Percentiles rank a stretch among this genome's conserved stretches.
These are phyloP conservation scores for Trichocladium uniseriatum DNA, from an alignment of 495 filamentous ascomycete genomes.

Conservation along the genomic window DNA sequence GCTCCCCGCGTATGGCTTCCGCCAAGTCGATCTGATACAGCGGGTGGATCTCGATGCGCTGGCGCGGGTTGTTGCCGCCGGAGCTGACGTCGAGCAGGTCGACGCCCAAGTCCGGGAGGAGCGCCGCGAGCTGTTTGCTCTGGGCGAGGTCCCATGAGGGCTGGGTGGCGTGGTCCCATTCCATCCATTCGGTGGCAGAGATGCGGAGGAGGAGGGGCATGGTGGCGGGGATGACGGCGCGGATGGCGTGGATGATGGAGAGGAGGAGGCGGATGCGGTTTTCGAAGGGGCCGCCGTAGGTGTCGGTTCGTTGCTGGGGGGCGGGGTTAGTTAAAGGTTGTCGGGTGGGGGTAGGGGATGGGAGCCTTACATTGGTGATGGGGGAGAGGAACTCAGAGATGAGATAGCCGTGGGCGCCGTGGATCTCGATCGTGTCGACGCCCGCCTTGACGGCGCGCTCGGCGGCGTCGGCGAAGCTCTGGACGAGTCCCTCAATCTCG, in stretches of 20 bases:
- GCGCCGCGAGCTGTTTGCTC: constrained; percentile 51
- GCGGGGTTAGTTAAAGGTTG: background rate
- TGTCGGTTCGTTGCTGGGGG: constrained; percentile 37
- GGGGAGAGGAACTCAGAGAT: constrained; percentile 55
- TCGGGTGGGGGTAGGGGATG: background rate
- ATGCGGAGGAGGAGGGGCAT: constrained; percentile 63
- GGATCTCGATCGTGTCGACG: constrained; percentile 59
- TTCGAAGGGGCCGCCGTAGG: constrained; percentile 49
- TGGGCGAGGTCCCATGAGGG: constrained; percentile 58
- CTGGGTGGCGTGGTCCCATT: constrained; percentile 28
- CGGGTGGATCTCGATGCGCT: constrained; percentile 47
- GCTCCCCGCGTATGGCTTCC: constrained; percentile 45
- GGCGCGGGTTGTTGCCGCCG: constrained; percentile 53
- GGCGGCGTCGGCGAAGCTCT: constrained; percentile 52
- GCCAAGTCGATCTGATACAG: constrained; percentile 60
- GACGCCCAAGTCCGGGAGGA: constrained; percentile 55
- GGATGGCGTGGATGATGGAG: constrained; percentile 38
- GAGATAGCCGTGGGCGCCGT: constrained; percentile 57
- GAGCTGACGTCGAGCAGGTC: constrained; percentile 71
- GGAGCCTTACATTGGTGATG: constrained; percentile 39
- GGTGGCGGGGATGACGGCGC: constrained; percentile 44
- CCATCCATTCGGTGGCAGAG: constrained; percentile 66
- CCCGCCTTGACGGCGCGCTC: constrained; percentile 55
- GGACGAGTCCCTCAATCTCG: constrained; percentile 55
- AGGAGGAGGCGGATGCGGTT: constrained; percentile 44